Percentiles rank a stretch among this genome's conserved stretches.
These are phyloP conservation scores for Neoboletus brunneissimus DNA, from an alignment of 768 basidiomycete genomes.

Conservation along the genomic window DNA sequence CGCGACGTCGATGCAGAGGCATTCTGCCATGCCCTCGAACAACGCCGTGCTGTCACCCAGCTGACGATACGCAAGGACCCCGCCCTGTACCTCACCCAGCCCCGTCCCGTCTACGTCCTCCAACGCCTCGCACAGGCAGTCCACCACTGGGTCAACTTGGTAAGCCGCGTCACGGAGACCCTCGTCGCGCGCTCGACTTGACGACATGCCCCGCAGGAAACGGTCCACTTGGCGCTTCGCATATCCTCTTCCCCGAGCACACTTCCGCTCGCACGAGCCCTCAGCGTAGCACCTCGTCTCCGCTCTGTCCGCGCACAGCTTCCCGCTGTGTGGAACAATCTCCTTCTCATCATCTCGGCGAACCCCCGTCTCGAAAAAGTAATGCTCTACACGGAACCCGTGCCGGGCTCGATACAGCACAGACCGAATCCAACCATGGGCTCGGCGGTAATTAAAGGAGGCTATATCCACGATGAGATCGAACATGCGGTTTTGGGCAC, in stretches of 20 bases:
- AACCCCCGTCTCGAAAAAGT: slow-evolving; percentile 52
- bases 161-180: slow-evolving; percentile 30
- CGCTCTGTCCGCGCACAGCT: slow-evolving; percentile 51
- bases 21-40: slow-evolving; percentile 42
- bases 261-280: slow-evolving; percentile 34
- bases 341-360: slow-evolving; percentile 46
- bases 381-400: slow-evolving; percentile 32
- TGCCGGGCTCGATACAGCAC: slow-evolving; percentile 6
- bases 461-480: slow-evolving; percentile 6
- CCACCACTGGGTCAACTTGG: slow-evolving; percentile 43
- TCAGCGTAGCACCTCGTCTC: slow-evolving; percentile 41
- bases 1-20: slow-evolving; percentile 27
- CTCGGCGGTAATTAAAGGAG: slow-evolving; percentile 14
- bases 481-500: slow-evolving; percentile 42
- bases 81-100: slow-evolving; percentile 54
- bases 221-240: slow-evolving; percentile 53
- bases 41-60: slow-evolving; percentile 39
- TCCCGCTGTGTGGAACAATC: slow-evolving; percentile 57
- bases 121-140: slow-evolving; percentile 46
- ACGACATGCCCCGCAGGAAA: slow-evolving; percentile 39
- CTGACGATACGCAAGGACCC: slow-evolving; percentile 52
- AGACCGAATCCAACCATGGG: not conserved
- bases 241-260: slow-evolving; percentile 41
- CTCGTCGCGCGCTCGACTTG: not conserved
- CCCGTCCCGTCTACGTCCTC: slow-evolving; percentile 45